These are phyloP conservation scores for Hysterangium stoloniferum DNA, from an alignment of 768 basidiomycete species.

Conservation along the genomic window DNA sequence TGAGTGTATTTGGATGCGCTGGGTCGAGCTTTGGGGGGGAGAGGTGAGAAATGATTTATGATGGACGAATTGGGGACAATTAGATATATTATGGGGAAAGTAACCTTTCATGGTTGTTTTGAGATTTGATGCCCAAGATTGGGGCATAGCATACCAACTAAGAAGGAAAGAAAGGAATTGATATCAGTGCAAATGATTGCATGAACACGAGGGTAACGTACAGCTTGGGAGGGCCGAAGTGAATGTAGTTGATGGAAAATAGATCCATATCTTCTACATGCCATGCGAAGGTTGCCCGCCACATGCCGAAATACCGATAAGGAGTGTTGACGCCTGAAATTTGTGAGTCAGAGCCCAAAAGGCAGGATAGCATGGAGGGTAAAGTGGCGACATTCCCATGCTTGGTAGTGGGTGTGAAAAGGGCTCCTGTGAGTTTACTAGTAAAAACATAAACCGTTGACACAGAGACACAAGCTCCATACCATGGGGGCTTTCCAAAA, in stretches of 20 bases:
- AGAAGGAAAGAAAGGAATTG: too few relatives aligned
- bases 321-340: conserved; percentile 96
- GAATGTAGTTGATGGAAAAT: conserved; percentile 98
- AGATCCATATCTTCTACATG: conserved; percentile 99
- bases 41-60: conserved; percentile 96
- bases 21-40: conserved; percentile 71
- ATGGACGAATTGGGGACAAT: conserved; percentile 88
- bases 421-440: conserved; percentile 35
- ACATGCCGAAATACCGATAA: conserved; percentile 99
- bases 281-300: conserved; percentile 98
- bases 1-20: conserved; percentile 76
- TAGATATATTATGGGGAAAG: conserved; percentile 79
- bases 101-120: conserved; percentile 86
- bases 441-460: not conserved
- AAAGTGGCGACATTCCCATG: conserved; percentile 94
- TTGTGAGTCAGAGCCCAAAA: conserved; percentile 52
- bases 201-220: too few relatives aligned
- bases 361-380: conserved; percentile 75
- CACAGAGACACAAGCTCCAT: conserved; percentile 61
- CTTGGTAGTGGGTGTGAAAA: conserved; percentile 69
- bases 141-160: conserved; percentile 93
- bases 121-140: conserved; percentile 71
- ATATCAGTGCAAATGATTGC: too few relatives aligned
- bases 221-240: conserved; percentile 91
- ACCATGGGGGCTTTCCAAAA: conserved; percentile 90